These are phyloP conservation scores for Hypoxylon sp. DNA, from an alignment of 2,329 filamentous ascomycete genomes.

Conservation along the genomic window DNA sequence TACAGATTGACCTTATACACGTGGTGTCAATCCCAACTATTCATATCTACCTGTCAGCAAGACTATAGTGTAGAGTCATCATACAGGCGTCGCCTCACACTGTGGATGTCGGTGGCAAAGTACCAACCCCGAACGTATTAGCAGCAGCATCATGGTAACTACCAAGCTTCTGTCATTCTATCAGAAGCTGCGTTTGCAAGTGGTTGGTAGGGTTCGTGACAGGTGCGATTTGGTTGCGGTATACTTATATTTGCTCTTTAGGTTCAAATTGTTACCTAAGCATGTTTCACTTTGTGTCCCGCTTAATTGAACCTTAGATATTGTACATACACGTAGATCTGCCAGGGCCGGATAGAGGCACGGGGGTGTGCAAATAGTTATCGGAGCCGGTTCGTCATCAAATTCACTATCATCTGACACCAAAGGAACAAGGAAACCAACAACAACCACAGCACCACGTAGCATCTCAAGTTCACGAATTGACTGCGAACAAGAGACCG, in stretches of 20 bases:
- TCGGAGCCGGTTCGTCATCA: slow-evolving; percentile 20
- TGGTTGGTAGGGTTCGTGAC: slow-evolving; percentile 11
- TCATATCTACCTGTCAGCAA: too few relatives aligned
- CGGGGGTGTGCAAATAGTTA: neutral
- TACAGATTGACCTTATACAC: too few relatives aligned
- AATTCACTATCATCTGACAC: slow-evolving; percentile 39
- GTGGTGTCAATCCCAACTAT: too few relatives aligned
- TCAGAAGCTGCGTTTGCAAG: too few relatives aligned
- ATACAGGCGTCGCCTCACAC: too few relatives aligned
- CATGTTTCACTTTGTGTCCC: slow-evolving; percentile 16
- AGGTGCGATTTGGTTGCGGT: slow-evolving; percentile 8
- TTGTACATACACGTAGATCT: too few relatives aligned
- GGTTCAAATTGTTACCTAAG: neutral
- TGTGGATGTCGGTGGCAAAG: too few relatives aligned
- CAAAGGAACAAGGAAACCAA: slow-evolving; percentile 22
- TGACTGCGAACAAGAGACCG: slow-evolving; percentile 1
- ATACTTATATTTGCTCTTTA: too few relatives aligned
- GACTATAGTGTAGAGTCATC: too few relatives aligned
- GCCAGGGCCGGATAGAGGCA: neutral
- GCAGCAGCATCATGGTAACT: too few relatives aligned
- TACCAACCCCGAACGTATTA: too few relatives aligned
- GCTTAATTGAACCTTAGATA: neutral
- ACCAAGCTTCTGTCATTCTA: too few relatives aligned
- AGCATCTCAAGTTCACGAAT: slow-evolving; percentile 26
- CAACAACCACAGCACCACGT: slow-evolving; percentile 32